These are phyloP conservation scores for Metarhizium humberi DNA, from an alignment of 2,329 filamentous ascomycete genomes.

Conservation along the genomic window DNA sequence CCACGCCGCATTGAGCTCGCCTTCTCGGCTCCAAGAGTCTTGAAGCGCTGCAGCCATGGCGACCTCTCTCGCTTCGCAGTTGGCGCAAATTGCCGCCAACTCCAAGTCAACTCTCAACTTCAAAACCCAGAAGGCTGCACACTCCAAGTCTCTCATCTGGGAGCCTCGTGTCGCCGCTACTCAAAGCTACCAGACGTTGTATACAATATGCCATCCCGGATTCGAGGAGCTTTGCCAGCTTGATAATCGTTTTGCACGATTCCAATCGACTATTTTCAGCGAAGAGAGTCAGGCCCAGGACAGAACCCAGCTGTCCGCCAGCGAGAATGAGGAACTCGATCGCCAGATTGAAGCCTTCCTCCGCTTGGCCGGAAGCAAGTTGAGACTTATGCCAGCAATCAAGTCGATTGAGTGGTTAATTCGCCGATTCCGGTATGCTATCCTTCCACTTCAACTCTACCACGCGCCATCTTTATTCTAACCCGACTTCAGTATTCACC, in stretches of 20 bases:
- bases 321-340: slow-evolving; percentile 77
- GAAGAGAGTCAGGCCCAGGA: slow-evolving; percentile 88
- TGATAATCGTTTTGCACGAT: slow-evolving; percentile 68
- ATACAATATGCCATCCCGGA: slow-evolving; percentile 76
- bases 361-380: slow-evolving; percentile 62
- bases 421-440: slow-evolving; percentile 68
- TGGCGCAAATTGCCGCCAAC: slow-evolving; percentile 83
- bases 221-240: slow-evolving; percentile 87
- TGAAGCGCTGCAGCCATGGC: slow-evolving; percentile 47
- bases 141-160: slow-evolving; percentile 93
- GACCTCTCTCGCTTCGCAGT: slow-evolving; percentile 82
- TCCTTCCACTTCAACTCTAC: not conserved
- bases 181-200: slow-evolving; percentile 86
- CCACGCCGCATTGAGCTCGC: slow-evolving; percentile 1
- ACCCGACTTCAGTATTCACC: slow-evolving; percentile 59
- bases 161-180: slow-evolving; percentile 74
- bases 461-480: not conserved
- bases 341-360: slow-evolving; percentile 73
- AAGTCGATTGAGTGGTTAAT: slow-evolving; percentile 95
- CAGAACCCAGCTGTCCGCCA: slow-evolving; percentile 69
- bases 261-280: slow-evolving; percentile 75
- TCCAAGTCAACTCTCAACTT: slow-evolving; percentile 87
- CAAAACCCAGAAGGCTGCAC: slow-evolving; percentile 83
- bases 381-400: slow-evolving; percentile 78
- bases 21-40: slow-evolving; percentile 6